phyloP scores from a whole-genome alignment of 2,329 filamentous ascomycete species.

The Phyllosticta capitalensis region DNA sequence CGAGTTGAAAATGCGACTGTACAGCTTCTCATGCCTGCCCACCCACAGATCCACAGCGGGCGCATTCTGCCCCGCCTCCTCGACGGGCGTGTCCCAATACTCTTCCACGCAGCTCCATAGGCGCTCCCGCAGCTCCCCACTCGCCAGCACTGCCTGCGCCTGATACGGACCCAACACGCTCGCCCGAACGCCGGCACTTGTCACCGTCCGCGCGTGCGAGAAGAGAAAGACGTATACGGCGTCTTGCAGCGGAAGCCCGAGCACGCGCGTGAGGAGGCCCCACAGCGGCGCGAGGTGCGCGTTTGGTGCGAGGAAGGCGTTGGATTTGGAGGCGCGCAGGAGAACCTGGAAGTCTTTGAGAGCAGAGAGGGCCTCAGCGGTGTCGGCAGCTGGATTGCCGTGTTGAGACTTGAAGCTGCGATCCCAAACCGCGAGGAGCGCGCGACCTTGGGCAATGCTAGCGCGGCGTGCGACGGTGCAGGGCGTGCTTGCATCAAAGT shows the following conservation, averaged over 20 bases:
- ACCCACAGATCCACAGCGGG: constrained; percentile 77
- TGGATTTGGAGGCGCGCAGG: constrained; percentile 18
- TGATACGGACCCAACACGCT: constrained; percentile 74
- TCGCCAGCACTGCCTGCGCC: constrained; percentile 63
- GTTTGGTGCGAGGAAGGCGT: constrained; percentile 16
- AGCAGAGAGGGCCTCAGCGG: constrained; percentile 16
- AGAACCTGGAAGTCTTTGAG: constrained; percentile 21
- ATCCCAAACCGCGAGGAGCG: constrained; percentile 68
- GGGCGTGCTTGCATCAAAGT: constrained; percentile 64
- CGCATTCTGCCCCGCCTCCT: constrained; percentile 64
- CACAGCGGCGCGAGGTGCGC: constrained; percentile 64
- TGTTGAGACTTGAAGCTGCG: constrained; percentile 47
- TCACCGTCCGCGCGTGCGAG: constrained; percentile 64
- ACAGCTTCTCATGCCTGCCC: constrained; percentile 71
- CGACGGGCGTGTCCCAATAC: constrained; percentile 50
- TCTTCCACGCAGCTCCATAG: constrained; percentile 50
- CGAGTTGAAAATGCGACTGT: constrained; percentile 81
- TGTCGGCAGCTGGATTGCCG: neutral
- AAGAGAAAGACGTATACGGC: constrained; percentile 68
- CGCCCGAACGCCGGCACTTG: constrained; percentile 67
- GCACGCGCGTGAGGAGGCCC: constrained; percentile 55
- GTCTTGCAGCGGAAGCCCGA: constrained; percentile 51
- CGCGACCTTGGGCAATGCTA: constrained; percentile 65
- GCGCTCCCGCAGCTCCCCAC: constrained; percentile 45
- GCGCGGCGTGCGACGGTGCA: constrained; percentile 73